Evolutionary conservation across 1,284 basidiomycete genomes (phyloP), one percentile per base, ranked within the genome.

Genomic region (Pholiota adiposa): DNA sequence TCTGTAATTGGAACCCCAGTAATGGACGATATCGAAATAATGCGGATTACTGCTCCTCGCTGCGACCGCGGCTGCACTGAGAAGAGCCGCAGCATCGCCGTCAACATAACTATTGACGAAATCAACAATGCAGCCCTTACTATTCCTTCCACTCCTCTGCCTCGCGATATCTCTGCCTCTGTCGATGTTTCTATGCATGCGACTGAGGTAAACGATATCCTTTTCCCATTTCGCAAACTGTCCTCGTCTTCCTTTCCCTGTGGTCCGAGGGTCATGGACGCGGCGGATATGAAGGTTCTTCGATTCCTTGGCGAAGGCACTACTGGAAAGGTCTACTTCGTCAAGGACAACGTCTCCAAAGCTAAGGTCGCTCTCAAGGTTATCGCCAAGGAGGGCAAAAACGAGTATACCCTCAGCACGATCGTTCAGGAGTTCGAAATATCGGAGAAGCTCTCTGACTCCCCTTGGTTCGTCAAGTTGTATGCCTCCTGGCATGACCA

Each of bases 351-450:
- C 8, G 54, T 66, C 7, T 64, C 68, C 9, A 65, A 61, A n/a
- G 63, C 58, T n/a, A 61, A 63, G 40, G 46, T 68, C 21, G 73
- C 73, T 4, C 60, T 74, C 23, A 74, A 74, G 63, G 69, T 74
- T 12, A 65, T 73, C n/a, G 58, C 61, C 27, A 67, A 65, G 38
- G 54, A 51, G 6, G 62, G 59, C 4, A 62, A 65, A 52, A 60
- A 62, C 52, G 65, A 63, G 12, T 61, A 57, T 56, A 56, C 58
- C 1, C 27, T 67, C 21, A 46, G 60, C 23, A 59, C 61, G 34
- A 57, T 71, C 4, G 49, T 69, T 14, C 61, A 67, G 27, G 73
- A 75, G 52, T 65, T 68, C 51, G 58, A 61, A 5, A 62, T 70
- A 16, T 58, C 65, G 25, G 60, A 63, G 14, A 64, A 63, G 23